Base-by-base conservation (phyloP, 2,329 filamentous ascomycete species). In the Ceratocystis cacaofunesta region DNA sequence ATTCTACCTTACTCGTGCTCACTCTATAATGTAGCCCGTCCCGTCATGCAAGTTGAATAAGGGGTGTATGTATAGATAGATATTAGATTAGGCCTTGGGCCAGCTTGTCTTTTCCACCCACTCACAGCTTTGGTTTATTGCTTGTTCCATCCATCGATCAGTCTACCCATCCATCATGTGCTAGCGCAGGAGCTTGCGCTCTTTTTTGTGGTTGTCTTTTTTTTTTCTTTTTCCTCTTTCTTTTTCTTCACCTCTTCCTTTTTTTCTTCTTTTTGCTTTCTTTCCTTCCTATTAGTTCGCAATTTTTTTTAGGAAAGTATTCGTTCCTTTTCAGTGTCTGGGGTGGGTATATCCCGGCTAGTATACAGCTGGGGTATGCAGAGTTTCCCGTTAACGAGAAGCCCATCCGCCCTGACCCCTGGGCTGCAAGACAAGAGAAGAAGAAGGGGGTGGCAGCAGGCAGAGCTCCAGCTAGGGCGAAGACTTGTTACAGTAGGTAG, bases 341-440 rank as follows among this genome's bases (percentile, higher is more conserved):
- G 52, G 52, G 52, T 57, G 52, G 52, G 22, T 57, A 57, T 57
- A 57, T 57, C 52, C 52, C 52, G 52, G 52, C 15, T 57, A 30
- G 52, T 57, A 57, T 57, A 57, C 22, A 10, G 22, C 52, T 32
- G 25, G 52, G 52, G 52, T 57, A 22, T 57, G 52, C 25, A 57
- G 52, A 57, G 52, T 57, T 57, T 28, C 52, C 5, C 10, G 25
- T 50, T 36, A 36, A 36, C 32, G 19, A 28, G 22, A 57, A 57
- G 52, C 52, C 22, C 22, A 28, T 12, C 32, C 32, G 32, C 22
- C 50, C 19, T 30, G 50, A 30, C 50, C 50, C 50, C 50, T 48
- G 44, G 44, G 44, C 32, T 48, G 44, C 50, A 25, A 25, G 50
- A 55, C 50, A 25, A 25, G 50, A 28, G 32, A 28, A 25, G 7